Evolutionary conservation across 1,284 basidiomycete species (phyloP).

Genomic region (Meripilus lineatus): DNA sequence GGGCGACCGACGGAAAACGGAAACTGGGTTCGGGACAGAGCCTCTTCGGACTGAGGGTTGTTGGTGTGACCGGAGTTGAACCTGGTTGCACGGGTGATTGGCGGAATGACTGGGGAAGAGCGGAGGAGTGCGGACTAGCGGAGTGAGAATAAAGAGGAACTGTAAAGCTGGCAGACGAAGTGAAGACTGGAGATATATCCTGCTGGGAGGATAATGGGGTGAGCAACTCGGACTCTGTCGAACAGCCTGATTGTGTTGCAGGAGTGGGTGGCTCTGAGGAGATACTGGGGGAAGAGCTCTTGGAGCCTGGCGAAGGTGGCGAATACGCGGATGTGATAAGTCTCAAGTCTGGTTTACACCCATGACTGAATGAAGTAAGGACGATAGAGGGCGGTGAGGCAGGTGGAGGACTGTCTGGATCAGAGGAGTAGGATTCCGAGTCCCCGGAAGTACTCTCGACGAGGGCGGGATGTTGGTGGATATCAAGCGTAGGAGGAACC

Average conservation of each 20-base stretch:
- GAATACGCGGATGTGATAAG: too few species aligned
- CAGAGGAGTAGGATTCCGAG: too few species aligned
- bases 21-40: conserved; percentile 6
- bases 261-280: neutral
- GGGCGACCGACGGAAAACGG: conserved; percentile 1
- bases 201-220: conserved; percentile 1
- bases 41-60: neutral
- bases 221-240: too few species aligned
- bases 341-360: too few species aligned
- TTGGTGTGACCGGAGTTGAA: neutral
- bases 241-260: neutral
- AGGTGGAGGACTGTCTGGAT: too few species aligned
- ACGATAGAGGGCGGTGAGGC: too few species aligned
- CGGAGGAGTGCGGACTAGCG: conserved; percentile 1
- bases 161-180: neutral
- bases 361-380: too few species aligned
- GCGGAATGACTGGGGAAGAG: neutral
- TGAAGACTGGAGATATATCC: too few species aligned
- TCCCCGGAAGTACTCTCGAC: too few species aligned
- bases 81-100: too few species aligned
- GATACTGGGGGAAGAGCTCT: neutral
- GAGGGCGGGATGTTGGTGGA: too few species aligned
- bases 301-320: neutral
- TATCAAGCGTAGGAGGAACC: too few species aligned
- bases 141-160: neutral